Evolutionary conservation across 1,284 basidiomycete species (phyloP).

Genomic region (Pterulicium gracile): DNA sequence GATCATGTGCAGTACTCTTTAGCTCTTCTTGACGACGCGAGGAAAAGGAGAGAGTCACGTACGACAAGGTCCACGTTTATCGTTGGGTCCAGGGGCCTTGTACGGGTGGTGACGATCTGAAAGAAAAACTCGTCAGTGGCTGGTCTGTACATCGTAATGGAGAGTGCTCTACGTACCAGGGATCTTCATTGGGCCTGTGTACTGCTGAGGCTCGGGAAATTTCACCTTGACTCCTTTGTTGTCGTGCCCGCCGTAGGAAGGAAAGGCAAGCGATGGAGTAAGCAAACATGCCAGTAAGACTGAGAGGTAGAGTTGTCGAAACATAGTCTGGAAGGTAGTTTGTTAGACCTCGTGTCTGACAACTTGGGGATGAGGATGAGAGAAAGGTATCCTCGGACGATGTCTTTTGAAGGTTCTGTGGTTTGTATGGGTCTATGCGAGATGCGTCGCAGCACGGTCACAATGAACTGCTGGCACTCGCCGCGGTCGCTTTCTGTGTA

Average conservation of each 20-base stretch:
- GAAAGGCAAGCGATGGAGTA: not conserved
- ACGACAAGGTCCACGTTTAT: conserved; percentile 2
- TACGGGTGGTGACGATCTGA: not conserved
- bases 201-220: not conserved
- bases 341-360: too few relatives aligned
- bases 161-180: not conserved
- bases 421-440: too few relatives aligned
- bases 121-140: not conserved
- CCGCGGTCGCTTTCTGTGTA: too few relatives aligned
- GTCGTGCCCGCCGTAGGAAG: too few relatives aligned
- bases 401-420: too few relatives aligned
- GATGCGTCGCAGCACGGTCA: too few relatives aligned
- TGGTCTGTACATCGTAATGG: not conserved
- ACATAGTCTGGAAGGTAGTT: too few relatives aligned
- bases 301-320: not conserved
- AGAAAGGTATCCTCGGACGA: too few relatives aligned
- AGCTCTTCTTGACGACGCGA: not conserved
- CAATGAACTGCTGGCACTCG: too few relatives aligned
- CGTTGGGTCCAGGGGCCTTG: not conserved
- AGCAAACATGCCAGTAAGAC: not conserved
- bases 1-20: not conserved
- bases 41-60: not conserved
- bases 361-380: too few relatives aligned
- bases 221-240: too few relatives aligned
- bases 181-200: not conserved